These are phyloP conservation scores for Microbotryomycetes sp. DNA, from an alignment of 1,284 basidiomycete species.

Conservation along the genomic window DNA sequence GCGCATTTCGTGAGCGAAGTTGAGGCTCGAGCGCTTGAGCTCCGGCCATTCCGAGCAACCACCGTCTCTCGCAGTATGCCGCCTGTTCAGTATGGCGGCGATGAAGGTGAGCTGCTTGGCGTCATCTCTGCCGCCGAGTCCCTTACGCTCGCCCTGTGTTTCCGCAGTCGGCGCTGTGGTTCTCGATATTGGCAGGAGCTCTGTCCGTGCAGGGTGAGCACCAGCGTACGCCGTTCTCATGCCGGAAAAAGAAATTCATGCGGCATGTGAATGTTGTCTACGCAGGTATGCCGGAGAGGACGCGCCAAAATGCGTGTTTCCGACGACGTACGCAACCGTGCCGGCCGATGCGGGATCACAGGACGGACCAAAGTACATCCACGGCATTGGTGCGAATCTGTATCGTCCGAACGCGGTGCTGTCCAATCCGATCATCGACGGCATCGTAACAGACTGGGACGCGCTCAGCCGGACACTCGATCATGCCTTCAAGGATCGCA, in stretches of 20 bases:
- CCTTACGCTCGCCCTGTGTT: constrained; percentile 36
- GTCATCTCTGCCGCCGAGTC: background rate
- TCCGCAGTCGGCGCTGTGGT: constrained; percentile 94
- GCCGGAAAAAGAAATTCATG: too few relatives aligned
- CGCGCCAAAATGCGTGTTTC: constrained; percentile 82
- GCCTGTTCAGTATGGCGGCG: constrained; percentile 29
- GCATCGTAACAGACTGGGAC: constrained; percentile 47
- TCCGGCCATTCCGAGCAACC: too few relatives aligned
- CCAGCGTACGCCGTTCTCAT: background rate
- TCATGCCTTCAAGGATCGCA: constrained; percentile 31
- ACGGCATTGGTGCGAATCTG: constrained; percentile 47
- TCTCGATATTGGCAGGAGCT: constrained; percentile 84
- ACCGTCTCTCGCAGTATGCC: too few relatives aligned
- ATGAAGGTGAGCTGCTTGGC: constrained; percentile 3
- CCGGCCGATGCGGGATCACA: constrained; percentile 40
- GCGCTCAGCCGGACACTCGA: constrained; percentile 30
- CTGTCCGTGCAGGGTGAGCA: constrained; percentile 68
- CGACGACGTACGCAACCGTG: constrained; percentile 78
- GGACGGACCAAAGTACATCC: constrained; percentile 25
- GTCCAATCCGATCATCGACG: constrained; percentile 73
- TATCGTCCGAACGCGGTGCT: constrained; percentile 87
- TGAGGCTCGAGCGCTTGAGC: too few relatives aligned
- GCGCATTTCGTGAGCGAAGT: too few relatives aligned
- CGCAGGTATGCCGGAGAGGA: constrained; percentile 93
- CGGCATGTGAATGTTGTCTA: too few relatives aligned